phyloP scores from a whole-genome alignment of 306 rosid species.

The Quillaja saponaria region DNA sequence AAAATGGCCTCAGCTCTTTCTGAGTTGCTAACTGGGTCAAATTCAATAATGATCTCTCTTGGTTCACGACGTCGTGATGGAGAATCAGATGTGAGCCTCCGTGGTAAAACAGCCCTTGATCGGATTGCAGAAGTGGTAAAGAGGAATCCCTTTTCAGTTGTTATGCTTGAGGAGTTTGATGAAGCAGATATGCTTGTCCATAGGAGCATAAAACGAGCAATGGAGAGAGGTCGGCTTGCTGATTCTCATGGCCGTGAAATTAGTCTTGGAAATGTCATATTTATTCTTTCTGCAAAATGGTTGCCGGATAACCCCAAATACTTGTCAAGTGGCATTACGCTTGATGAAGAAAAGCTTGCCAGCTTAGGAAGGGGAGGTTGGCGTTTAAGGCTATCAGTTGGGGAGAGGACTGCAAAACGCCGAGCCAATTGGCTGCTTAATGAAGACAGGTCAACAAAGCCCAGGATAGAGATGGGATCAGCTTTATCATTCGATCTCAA shows the following conservation, averaged over 20 bases:
- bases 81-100: slow-evolving; percentile 60
- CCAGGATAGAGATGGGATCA: slow-evolving; percentile 48
- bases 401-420: slow-evolving; percentile 63
- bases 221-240: slow-evolving; percentile 80
- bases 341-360: slow-evolving; percentile 63
- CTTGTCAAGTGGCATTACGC: slow-evolving; percentile 47
- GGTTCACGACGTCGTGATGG: slow-evolving; percentile 55
- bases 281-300: slow-evolving; percentile 81
- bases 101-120: slow-evolving; percentile 86
- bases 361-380: slow-evolving; percentile 57
- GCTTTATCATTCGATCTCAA: slow-evolving; percentile 78
- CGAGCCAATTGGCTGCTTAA: slow-evolving; percentile 59
- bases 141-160: slow-evolving; percentile 77
- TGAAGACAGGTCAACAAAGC: slow-evolving; percentile 61
- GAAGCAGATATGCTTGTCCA: slow-evolving; percentile 61
- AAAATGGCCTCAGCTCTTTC: slow-evolving; percentile 90
- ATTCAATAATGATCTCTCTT: slow-evolving; percentile 60
- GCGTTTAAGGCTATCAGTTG: slow-evolving; percentile 67
- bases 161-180: slow-evolving; percentile 81
- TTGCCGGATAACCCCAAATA: slow-evolving; percentile 66
- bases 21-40: slow-evolving; percentile 71
- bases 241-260: slow-evolving; percentile 93
- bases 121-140: slow-evolving; percentile 75
- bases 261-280: slow-evolving; percentile 77
- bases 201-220: slow-evolving; percentile 72